Evolutionary conservation across 768 basidiomycete genomes (phyloP).

Genomic region (Agrocybe pediades): DNA sequence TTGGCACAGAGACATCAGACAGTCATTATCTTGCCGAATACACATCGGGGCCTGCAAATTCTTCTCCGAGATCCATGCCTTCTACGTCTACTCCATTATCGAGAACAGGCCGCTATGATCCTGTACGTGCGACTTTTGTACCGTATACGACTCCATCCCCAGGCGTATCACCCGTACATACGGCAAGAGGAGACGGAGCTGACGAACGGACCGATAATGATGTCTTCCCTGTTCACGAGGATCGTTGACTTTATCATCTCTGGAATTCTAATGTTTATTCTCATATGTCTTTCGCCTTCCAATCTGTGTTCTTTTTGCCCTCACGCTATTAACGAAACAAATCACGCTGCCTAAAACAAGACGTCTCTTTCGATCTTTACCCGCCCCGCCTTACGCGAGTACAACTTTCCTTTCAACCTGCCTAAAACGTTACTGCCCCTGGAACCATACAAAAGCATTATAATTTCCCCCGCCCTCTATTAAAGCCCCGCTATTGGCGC

Average conservation of each 20-base stretch:
- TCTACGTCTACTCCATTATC: slow-evolving; percentile 26
- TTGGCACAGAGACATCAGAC: slow-evolving; percentile 16
- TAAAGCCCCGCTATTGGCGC: slow-evolving; percentile 26
- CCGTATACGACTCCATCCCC: slow-evolving; percentile 31
- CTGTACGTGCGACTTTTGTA: slow-evolving; percentile 48
- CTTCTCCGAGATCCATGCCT: slow-evolving; percentile 21
- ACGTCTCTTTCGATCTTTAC: slow-evolving; percentile 28
- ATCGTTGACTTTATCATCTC: slow-evolving; percentile 11
- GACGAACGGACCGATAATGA: slow-evolving; percentile 22
- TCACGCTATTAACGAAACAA: slow-evolving; percentile 30
- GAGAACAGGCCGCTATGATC: slow-evolving; percentile 52
- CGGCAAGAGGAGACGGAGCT: slow-evolving; percentile 16
- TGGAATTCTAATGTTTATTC: slow-evolving; percentile 18
- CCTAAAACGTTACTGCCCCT: slow-evolving; percentile 25
- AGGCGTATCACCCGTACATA: slow-evolving; percentile 15
- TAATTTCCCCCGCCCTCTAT: slow-evolving; percentile 24
- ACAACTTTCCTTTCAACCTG: slow-evolving; percentile 27
- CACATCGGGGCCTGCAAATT: slow-evolving; percentile 17
- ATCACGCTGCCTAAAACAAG: slow-evolving; percentile 29
- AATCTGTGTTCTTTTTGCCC: slow-evolving; percentile 21
- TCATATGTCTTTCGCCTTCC: slow-evolving; percentile 16
- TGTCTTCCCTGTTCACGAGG: slow-evolving; percentile 19
- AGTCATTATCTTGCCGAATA: slow-evolving; percentile 20
- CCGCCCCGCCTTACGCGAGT: slow-evolving; percentile 24
- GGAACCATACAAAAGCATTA: slow-evolving; percentile 22